Percentiles rank a stretch among this genome's conserved stretches.
phyloP scores from a whole-genome alignment of 2,329 filamentous ascomycete species.

The Chaetomium strumarium region DNA sequence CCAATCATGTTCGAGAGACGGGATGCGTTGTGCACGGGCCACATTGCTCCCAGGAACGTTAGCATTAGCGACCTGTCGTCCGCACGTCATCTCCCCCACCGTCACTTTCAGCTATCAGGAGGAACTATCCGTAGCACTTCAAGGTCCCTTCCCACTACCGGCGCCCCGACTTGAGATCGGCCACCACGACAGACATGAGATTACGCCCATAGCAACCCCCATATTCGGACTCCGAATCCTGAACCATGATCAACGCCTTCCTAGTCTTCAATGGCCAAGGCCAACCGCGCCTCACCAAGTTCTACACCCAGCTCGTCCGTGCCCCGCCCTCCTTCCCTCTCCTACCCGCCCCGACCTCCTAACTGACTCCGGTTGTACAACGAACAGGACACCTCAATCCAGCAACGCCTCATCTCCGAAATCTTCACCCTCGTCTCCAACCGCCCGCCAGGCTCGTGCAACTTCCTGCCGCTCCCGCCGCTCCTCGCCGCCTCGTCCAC shows the following conservation, averaged over 20 bases:
- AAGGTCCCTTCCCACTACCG: not conserved
- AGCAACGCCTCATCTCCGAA: conserved; percentile 93
- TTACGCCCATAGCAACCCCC: not conserved
- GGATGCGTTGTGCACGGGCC: not conserved
- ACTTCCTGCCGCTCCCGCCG: conserved; percentile 80
- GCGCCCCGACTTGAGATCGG: too few species aligned
- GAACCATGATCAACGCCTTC: conserved; percentile 91
- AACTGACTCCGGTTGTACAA: not conserved
- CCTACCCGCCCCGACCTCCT: not conserved
- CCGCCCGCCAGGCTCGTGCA: conserved; percentile 86
- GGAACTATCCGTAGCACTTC: conserved; percentile 1
- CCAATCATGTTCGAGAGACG: not conserved
- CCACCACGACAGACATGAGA: not conserved
- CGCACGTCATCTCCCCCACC: conserved; percentile 13
- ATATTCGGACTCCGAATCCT: not conserved
- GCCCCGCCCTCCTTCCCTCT: not conserved
- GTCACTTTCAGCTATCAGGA: not conserved
- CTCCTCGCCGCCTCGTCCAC: conserved; percentile 59
- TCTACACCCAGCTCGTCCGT: conserved; percentile 88
- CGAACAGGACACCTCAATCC: conserved; percentile 84
- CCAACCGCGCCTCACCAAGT: conserved; percentile 93
- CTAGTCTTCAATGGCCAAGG: conserved; percentile 98
- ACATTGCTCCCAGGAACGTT: not conserved
- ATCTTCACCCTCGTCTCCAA: conserved; percentile 96
- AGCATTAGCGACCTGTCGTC: not conserved